Evolutionary conservation across 371 early-diverging fungal genomes (phyloP).

Genomic region (Rhizopus microsporus): DNA sequence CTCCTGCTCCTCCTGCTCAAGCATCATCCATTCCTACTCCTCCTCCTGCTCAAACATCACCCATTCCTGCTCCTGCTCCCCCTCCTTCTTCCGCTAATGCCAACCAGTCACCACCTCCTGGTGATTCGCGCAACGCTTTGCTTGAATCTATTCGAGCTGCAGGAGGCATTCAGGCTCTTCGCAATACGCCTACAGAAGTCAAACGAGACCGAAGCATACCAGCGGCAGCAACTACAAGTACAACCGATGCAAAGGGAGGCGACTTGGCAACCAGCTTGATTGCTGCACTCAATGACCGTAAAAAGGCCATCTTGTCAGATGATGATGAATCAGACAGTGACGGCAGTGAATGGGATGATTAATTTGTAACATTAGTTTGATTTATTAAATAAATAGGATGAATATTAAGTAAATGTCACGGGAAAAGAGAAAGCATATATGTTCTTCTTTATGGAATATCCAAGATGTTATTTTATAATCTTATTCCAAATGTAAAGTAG

Average conservation of each 20-base stretch:
- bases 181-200: conserved; percentile 31
- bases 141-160: conserved; percentile 45
- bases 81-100: conserved; percentile 9
- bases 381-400: background rate
- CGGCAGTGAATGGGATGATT: conserved; percentile 40
- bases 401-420: background rate
- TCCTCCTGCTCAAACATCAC: conserved; percentile 24
- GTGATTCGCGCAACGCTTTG: conserved; percentile 34
- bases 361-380: background rate
- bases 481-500: no score
- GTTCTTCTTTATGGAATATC: no score
- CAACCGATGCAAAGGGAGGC: conserved; percentile 11
- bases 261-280: conserved; percentile 33
- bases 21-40: background rate
- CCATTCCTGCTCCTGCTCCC: conserved; percentile 23
- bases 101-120: conserved; percentile 7
- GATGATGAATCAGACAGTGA: conserved; percentile 26
- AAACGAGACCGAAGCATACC: conserved; percentile 36
- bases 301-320: conserved; percentile 32
- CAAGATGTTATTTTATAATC: no score
- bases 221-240: conserved; percentile 12
- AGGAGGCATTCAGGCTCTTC: conserved; percentile 38
- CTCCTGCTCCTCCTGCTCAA: conserved; percentile 23
- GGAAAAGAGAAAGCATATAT: no score
- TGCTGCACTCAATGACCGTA: conserved; percentile 32